Base-by-base conservation (phyloP, 192 early-diverging fungal genomes). In the Linderina pennispora region DNA sequence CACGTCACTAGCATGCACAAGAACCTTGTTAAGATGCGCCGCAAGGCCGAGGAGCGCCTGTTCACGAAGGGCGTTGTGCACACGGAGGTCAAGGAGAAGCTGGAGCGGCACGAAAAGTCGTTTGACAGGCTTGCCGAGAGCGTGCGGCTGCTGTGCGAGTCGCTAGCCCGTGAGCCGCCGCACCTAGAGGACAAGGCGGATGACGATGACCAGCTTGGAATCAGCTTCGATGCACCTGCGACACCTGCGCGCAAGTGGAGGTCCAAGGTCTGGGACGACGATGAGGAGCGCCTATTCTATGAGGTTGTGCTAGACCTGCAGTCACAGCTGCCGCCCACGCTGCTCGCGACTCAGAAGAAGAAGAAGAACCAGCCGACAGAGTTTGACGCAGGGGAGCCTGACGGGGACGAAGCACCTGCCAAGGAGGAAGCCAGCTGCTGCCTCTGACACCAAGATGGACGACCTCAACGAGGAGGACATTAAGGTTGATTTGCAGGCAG, bases 251-350 rank as follows among this genome's bases (percentile, higher is more conserved):
- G 43, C 19, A 50, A 36, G 19, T 46, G 36, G 35, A 42, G 36
- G 15, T 24, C 49, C 31, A 11, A 34, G 32, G 50, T 41, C 19
- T 99, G 94, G 89, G 94, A 97, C 53, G 92, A 97, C 55, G 92
- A 98, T 19, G 95, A 98, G 32, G 82, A 85, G 19, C 78, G 84
- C 35, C 65, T 74, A 36, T 96, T 99, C 61, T 99, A 98, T 55
- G 91, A 96, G 52, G 74, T 82, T 23, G 46, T 98, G 4, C 57
- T 88, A 24, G 87, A 96, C 54, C 69, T 99, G 23, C 66, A 77
- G 43, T 74, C 82, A 8, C 60, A 82, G 10, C 86, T 99, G 9
- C 97, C 97, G 13, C 82, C 78, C 14, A 74, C 92, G 13, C 79
- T 99, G 47, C 74, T 99, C 8, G 83, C 78, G 26, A 23, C 42